A percentile compares a stretch with the other conserved stretches of the same genome.
phyloP scores from a whole-genome alignment of 164 flowering plant genomes.

The Amborella trichopoda region DNA sequence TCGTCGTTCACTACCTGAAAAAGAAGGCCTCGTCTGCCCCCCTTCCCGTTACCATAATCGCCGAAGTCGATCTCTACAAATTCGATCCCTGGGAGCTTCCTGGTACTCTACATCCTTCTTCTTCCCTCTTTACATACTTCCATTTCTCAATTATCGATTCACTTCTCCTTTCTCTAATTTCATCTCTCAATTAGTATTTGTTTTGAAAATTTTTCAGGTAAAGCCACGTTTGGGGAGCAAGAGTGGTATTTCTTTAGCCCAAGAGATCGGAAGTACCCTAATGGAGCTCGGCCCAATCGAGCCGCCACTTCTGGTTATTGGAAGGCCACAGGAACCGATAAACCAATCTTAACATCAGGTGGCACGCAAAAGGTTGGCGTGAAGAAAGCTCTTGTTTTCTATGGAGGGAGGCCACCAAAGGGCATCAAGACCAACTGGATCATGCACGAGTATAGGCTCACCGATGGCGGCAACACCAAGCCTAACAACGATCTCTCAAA shows the following conservation, averaged over 20 bases:
- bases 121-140: neutral
- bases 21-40: constrained; percentile 48
- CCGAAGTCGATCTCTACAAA: constrained; percentile 73
- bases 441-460: constrained; percentile 82
- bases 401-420: constrained; percentile 79
- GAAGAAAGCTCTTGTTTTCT: constrained; percentile 85
- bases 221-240: constrained; percentile 78
- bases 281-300: constrained; percentile 80
- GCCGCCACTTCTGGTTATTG: constrained; percentile 92
- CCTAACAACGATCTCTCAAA: constrained; percentile 28
- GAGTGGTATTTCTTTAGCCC: constrained; percentile 97
- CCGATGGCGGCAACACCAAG: constrained; percentile 22
- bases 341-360: constrained; percentile 54
- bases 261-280: constrained; percentile 81
- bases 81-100: constrained; percentile 91
- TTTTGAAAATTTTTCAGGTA: constrained; percentile 24
- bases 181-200: neutral
- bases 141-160: neutral
- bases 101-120: constrained; percentile 18
- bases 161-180: neutral
- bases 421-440: constrained; percentile 89
- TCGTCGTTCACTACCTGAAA: constrained; percentile 71
- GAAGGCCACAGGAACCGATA: constrained; percentile 98
- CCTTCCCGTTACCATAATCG: constrained; percentile 67
- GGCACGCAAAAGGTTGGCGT: constrained; percentile 78